Conservation (phyloP, 1,284 basidiomycete species). For the Neotropicomus parvogracilis region DNA sequence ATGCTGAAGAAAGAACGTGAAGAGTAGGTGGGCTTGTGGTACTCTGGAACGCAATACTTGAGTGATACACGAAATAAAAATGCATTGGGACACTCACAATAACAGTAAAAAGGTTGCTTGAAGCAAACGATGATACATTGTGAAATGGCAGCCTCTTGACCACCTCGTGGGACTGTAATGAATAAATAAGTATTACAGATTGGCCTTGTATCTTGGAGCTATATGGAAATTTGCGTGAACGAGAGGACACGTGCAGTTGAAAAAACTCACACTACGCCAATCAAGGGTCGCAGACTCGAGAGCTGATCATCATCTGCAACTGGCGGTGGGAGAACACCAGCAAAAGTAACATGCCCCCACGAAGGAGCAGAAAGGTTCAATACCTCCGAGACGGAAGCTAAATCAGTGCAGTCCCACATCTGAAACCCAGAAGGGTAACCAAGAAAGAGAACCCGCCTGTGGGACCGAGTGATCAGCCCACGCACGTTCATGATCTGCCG, state of each 20-base stretch:
- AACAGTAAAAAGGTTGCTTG: constrained; percentile 50
- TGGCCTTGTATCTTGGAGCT: constrained; percentile 29
- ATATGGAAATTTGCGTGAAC: constrained; percentile 10
- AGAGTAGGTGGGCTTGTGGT: constrained; percentile 54
- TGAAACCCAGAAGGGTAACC: constrained; percentile 59
- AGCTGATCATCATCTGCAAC: constrained; percentile 30
- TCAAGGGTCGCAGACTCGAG: constrained; percentile 40
- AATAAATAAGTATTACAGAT: constrained; percentile 53
- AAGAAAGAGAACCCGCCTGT: constrained; percentile 55
- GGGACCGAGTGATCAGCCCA: constrained; percentile 2
- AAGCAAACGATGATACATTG: constrained; percentile 46
- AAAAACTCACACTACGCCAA: constrained; percentile 56
- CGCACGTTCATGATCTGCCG: constrained; percentile 5
- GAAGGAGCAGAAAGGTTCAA: constrained; percentile 27
- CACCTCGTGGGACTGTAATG: constrained; percentile 52
- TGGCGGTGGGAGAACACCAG: constrained; percentile 44
- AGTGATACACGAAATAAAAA: constrained; percentile 1
- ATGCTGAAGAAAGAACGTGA: constrained; percentile 53
- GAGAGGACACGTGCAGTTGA: neutral
- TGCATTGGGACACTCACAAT: constrained; percentile 45
- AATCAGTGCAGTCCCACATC: constrained; percentile 64
- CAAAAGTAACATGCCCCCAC: constrained; percentile 42
- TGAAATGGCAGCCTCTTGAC: constrained; percentile 47
- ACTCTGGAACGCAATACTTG: constrained; percentile 39
- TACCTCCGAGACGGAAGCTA: constrained; percentile 46